phyloP scores from a whole-genome alignment of 768 basidiomycete genomes.

The Lepiota subincarnata region DNA sequence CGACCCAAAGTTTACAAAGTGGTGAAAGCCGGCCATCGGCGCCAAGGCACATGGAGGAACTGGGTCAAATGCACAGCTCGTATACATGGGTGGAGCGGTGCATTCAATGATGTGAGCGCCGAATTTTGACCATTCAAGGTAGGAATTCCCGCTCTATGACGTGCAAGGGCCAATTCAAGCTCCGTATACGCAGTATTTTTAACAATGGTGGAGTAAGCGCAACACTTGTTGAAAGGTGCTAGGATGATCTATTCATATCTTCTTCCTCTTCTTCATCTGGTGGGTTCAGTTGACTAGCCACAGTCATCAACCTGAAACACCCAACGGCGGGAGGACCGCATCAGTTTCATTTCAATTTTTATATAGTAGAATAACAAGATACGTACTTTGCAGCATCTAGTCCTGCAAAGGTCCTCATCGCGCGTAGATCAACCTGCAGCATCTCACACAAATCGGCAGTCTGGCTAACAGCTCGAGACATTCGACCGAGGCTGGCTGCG shows the following conservation, averaged over 20 bases:
- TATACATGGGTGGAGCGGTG: no score
- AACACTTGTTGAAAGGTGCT: no score
- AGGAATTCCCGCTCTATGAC: no score
- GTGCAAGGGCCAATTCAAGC: no score
- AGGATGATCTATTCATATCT: not conserved
- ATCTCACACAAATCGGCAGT: constrained; percentile 77
- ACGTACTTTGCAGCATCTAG: constrained; percentile 79
- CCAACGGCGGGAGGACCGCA: not conserved
- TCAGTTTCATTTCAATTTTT: not conserved
- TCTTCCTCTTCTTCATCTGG: constrained; percentile 23
- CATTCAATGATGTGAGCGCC: no score
- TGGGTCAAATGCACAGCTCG: no score
- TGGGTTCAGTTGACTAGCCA: constrained; percentile 35
- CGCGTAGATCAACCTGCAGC: constrained; percentile 69
- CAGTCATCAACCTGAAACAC: constrained; percentile 37
- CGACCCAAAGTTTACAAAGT: no score
- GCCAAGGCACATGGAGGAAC: no score
- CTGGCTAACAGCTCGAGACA: constrained; percentile 63
- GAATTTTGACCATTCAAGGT: no score
- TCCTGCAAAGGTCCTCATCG: constrained; percentile 76
- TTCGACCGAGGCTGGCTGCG: constrained; percentile 59
- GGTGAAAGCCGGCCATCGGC: no score
- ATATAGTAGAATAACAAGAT: not conserved
- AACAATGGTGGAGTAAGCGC: no score
- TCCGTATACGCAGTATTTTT: no score